Evolutionary conservation across 345 rosid genomes (phyloP), one percentile per base, ranked within the genome.

Genomic region (Garcia nutans): DNA sequence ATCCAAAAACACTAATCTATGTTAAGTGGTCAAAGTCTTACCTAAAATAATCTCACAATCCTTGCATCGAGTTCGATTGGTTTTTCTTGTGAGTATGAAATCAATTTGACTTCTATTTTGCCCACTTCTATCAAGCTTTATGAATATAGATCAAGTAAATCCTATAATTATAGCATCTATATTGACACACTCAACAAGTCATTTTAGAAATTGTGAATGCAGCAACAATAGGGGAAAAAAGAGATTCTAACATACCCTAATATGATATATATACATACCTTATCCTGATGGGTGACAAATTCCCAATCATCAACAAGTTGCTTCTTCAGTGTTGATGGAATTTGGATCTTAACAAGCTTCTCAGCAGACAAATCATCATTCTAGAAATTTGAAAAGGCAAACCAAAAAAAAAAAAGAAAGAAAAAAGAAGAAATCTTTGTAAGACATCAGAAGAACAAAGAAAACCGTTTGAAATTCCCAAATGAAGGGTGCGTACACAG

Each of bases 301-400:
- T 92, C 99, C 93, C 92, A 89, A 80, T 96, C 98, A 80, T 90
- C 99, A 84, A 86, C 89, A 70, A 96, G 91, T 79, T 89, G 99
- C 84, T 88, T 93, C 84, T 88, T 88, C 8, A 96, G 80, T 61
- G 94, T 81, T 75, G 91, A 79, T 67, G 99, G 97, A 71, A 96
- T 89, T 78, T 87, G 99, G 78, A 93, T 88, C 87, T 90, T 93
- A 78, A 87, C 77, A 59, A 84, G 84, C 89, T 92, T 96, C 83
- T 92, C 97, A 65, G 58, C 73, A 62, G 87, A 76, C 41, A 68
- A 52, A 70, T 77, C 70, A 65, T 77, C 80, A 75, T 76, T 81
- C 84, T 81, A 65, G 70, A 13, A 61, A 45, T 68, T 58, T 66
- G 16, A 81, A 56, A 49, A 10, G 9, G 62, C 6, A 74, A 26